Conservation (phyloP, 257 asterid species). For the Henckelia pumila region DNA sequence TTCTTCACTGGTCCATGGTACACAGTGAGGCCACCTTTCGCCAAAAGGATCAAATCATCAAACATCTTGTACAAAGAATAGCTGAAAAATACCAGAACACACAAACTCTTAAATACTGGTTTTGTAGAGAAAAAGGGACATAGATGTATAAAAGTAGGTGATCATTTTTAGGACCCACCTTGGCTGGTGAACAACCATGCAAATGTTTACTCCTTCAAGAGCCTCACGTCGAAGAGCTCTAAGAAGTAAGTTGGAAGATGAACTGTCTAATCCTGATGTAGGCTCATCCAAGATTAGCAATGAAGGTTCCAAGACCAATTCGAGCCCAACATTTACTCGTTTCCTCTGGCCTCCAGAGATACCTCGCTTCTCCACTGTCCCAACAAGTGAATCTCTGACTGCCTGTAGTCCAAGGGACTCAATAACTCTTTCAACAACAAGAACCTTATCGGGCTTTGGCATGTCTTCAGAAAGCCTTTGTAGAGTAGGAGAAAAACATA, state of each 20-base stretch:
- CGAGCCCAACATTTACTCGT: slow-evolving; percentile 93
- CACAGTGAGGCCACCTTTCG: slow-evolving; percentile 90
- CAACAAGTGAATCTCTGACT: slow-evolving; percentile 86
- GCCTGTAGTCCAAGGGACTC: slow-evolving; percentile 92
- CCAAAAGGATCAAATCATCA: slow-evolving; percentile 87
- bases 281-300: slow-evolving; percentile 92
- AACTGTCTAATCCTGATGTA: slow-evolving; percentile 91
- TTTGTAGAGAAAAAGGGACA: slow-evolving; percentile 11
- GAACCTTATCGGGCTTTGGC: slow-evolving; percentile 93
- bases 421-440: slow-evolving; percentile 88
- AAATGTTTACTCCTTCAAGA: slow-evolving; percentile 90
- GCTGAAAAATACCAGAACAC: slow-evolving; percentile 76
- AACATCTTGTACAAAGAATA: slow-evolving; percentile 91
- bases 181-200: slow-evolving; percentile 99
- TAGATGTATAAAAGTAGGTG: slow-evolving; percentile 7
- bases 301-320: slow-evolving; percentile 98
- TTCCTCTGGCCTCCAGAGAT: slow-evolving; percentile 97
- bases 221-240: slow-evolving; percentile 95
- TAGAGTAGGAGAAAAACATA: slow-evolving; percentile 31
- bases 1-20: slow-evolving; percentile 89
- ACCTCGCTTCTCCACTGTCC: slow-evolving; percentile 89
- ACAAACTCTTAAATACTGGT: slow-evolving; percentile 23
- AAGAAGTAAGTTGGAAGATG: slow-evolving; percentile 89
- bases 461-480: slow-evolving; percentile 75
- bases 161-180: slow-evolving; percentile 45